A percentile compares a stretch with the other conserved stretches of the same genome.
phyloP scores from a whole-genome alignment of 208 protist species.

The Tritrichomonas foetus region DNA sequence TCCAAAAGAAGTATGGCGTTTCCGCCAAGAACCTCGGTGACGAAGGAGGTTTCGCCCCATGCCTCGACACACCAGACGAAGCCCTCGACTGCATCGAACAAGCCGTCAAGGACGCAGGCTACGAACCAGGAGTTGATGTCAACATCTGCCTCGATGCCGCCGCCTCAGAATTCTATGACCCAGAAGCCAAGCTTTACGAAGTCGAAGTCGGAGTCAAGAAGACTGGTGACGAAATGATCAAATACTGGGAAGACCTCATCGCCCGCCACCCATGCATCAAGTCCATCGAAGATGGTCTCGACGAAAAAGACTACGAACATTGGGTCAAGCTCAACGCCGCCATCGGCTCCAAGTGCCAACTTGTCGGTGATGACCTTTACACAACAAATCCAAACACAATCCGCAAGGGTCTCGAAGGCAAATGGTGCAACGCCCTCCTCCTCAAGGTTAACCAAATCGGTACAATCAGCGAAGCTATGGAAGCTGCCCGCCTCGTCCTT shows the following conservation, averaged over 20 bases:
- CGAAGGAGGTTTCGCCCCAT: conserved; percentile 84
- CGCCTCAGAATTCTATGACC: conserved; percentile 92
- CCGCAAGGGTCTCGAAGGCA: conserved; percentile 72
- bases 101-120: conserved; percentile 87
- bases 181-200: conserved; percentile 83
- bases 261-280: conserved; percentile 59
- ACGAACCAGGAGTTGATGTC: conserved; percentile 83
- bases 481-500: conserved; percentile 75
- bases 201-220: conserved; percentile 57
- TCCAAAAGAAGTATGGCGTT: conserved; percentile 89
- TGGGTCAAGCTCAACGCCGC: conserved; percentile 45
- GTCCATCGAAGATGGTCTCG: conserved; percentile 98
- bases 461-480: conserved; percentile 87
- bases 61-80: conserved; percentile 82
- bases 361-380: conserved; percentile 96
- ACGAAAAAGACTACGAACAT: conserved; percentile 78
- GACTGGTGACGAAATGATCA: conserved; percentile 45
- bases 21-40: conserved; percentile 83
- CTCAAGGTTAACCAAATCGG: conserved; percentile 98
- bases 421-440: conserved; percentile 89
- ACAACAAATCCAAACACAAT: conserved; percentile 93
- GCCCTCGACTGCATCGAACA: conserved; percentile 84
- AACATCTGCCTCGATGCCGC: conserved; percentile 90
- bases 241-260: conserved; percentile 48
- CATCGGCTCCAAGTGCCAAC: conserved; percentile 63